Evolutionary conservation across 768 basidiomycete genomes (phyloP).

Genomic region (Lyophyllum semitale): DNA sequence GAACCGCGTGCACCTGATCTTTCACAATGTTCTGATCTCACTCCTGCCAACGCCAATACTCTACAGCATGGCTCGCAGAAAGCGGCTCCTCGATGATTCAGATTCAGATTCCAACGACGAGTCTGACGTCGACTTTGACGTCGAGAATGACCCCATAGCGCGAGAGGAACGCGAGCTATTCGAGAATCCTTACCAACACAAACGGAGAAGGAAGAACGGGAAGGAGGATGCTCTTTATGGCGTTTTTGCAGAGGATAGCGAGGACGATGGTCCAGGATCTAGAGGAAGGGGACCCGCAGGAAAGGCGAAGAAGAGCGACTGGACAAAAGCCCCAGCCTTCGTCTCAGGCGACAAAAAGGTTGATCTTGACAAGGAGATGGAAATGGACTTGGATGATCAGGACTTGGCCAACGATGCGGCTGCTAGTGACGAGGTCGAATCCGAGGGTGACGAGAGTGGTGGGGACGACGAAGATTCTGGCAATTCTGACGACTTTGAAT

Average conservation of each 20-base stretch:
- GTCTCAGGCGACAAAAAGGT: conserved; percentile 58
- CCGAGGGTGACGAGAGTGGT: conserved; percentile 38
- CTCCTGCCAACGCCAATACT: not conserved
- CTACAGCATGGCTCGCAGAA: conserved; percentile 67
- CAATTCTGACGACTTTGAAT: conserved; percentile 42
- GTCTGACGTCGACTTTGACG: conserved; percentile 51
- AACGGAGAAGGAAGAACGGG: conserved; percentile 62
- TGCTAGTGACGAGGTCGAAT: conserved; percentile 28
- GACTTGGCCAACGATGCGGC: conserved; percentile 34
- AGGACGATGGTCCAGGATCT: conserved; percentile 49
- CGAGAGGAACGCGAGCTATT: conserved; percentile 77
- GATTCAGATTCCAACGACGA: conserved; percentile 68
- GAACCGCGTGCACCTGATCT: no score
- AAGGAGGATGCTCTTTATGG: conserved; percentile 81
- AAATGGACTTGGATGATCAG: conserved; percentile 24
- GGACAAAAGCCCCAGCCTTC: conserved; percentile 79
- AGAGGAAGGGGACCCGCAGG: conserved; percentile 23
- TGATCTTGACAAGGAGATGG: conserved; percentile 44
- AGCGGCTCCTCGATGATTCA: conserved; percentile 70
- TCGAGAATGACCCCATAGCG: conserved; percentile 58
- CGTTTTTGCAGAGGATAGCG: conserved; percentile 71
- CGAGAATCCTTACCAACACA: conserved; percentile 73
- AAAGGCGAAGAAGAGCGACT: conserved; percentile 53
- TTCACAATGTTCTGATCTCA: conserved; percentile 6
- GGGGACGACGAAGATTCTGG: conserved; percentile 41